phyloP scores from a whole-genome alignment of 495 filamentous ascomycete genomes.

The Lasiosphaeria ovina region DNA sequence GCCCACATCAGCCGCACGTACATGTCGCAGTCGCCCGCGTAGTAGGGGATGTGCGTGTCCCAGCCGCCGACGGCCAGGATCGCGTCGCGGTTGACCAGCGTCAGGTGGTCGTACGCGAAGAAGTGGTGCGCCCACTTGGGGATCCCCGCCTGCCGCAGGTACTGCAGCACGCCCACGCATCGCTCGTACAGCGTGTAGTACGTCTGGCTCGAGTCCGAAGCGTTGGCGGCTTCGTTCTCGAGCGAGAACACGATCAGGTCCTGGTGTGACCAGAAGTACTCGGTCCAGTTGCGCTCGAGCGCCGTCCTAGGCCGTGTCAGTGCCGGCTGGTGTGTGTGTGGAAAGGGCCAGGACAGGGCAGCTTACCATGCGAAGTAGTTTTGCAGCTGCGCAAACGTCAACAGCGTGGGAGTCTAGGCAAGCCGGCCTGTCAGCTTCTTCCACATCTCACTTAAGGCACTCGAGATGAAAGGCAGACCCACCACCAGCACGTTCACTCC shows the following conservation, averaged over 20 bases:
- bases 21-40: constrained; percentile 47
- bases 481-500: constrained; percentile 52
- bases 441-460: background rate
- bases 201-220: constrained; percentile 8
- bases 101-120: constrained; percentile 57
- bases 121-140: constrained; percentile 54
- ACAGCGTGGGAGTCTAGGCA: constrained; percentile 51
- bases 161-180: constrained; percentile 42
- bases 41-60: constrained; percentile 61
- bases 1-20: constrained; percentile 55
- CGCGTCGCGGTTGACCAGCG: constrained; percentile 53
- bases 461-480: background rate
- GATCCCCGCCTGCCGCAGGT: constrained; percentile 22
- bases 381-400: constrained; percentile 62
- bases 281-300: constrained; percentile 46
- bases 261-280: constrained; percentile 62
- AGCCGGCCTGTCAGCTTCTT: background rate
- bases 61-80: constrained; percentile 55
- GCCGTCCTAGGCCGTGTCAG: constrained; percentile 33
- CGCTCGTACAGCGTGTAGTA: constrained; percentile 48
- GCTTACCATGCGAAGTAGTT: constrained; percentile 51
- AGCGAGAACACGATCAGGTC: constrained; percentile 54
- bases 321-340: background rate
- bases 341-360: background rate
- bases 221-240: constrained; percentile 28